Evolutionary conservation across 768 basidiomycete species (phyloP).

Genomic region (Saitozyma podzolica): DNA sequence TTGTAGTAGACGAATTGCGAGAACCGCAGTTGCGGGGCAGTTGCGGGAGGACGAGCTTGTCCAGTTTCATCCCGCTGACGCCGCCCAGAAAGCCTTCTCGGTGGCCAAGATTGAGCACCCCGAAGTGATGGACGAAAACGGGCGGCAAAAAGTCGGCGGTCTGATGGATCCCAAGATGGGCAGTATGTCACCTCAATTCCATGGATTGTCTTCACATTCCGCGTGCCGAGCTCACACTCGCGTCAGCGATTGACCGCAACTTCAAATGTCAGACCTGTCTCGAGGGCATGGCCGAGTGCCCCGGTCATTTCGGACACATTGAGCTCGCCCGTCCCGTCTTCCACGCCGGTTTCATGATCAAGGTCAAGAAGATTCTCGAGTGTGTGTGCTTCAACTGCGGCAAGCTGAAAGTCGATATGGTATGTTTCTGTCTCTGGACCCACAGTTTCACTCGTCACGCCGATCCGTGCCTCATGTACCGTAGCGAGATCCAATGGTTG

Average conservation of each 20-base stretch:
- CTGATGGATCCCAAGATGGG: constrained; percentile 98
- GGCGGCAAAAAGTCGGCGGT: constrained; percentile 86
- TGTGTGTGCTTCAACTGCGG: constrained; percentile 98
- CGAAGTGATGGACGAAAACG: constrained; percentile 97
- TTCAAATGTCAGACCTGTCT: constrained; percentile 99
- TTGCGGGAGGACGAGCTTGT: too few species aligned
- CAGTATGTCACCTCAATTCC: constrained; percentile 53
- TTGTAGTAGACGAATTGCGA: too few species aligned
- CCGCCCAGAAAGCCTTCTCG: constrained; percentile 87
- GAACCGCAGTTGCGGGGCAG: too few species aligned
- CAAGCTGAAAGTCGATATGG: constrained; percentile 93
- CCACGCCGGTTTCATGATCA: constrained; percentile 91
- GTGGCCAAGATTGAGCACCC: constrained; percentile 98
- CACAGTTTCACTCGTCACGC: background rate
- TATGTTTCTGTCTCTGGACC: constrained; percentile 68
- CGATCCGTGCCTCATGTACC: background rate
- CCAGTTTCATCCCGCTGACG: constrained; percentile 17
- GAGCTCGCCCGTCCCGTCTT: constrained; percentile 96
- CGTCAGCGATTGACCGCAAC: constrained; percentile 51
- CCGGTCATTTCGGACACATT: constrained; percentile 98
- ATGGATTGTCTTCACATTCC: background rate
- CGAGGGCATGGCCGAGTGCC: constrained; percentile 99
- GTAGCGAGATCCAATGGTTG: constrained; percentile 44
- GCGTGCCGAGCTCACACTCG: constrained; percentile 1
- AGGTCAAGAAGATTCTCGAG: constrained; percentile 99